Percentiles rank a stretch among this genome's conserved stretches.
Evolutionary conservation across 1,284 basidiomycete genomes (phyloP).

Genomic region (Ceratobasidium papillatum): DNA sequence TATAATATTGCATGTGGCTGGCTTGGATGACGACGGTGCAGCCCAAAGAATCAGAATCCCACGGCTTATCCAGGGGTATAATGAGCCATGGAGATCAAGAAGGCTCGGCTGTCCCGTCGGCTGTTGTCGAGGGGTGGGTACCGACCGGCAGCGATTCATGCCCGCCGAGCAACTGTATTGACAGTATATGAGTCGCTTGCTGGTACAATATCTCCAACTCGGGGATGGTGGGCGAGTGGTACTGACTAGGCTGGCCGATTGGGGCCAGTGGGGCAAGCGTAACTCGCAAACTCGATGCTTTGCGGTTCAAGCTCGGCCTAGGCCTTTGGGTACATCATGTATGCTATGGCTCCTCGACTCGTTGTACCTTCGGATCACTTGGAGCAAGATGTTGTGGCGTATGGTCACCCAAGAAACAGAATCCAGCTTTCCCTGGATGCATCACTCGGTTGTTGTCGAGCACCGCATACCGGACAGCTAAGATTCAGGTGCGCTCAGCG

Average conservation of each 20-base stretch:
- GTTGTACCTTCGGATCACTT: background rate
- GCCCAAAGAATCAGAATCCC: background rate
- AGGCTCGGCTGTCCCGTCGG: background rate
- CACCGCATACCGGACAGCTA: background rate
- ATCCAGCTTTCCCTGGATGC: background rate
- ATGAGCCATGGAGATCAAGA: background rate
- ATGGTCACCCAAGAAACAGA: background rate
- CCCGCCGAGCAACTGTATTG: background rate
- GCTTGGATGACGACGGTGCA: background rate
- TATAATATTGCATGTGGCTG: background rate
- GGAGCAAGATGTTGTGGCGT: background rate
- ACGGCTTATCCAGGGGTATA: background rate
- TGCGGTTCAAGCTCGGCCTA: background rate
- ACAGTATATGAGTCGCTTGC: background rate
- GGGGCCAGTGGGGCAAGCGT: background rate
- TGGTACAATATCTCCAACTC: background rate
- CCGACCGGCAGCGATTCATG: background rate
- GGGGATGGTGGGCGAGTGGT: background rate
- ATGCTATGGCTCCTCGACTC: background rate
- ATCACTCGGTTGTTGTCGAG: constrained; percentile 17
- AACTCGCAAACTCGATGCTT: background rate
- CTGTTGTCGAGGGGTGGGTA: constrained; percentile 4
- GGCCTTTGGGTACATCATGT: background rate
- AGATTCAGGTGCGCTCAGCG: constrained; percentile 1
- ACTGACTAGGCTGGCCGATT: background rate